Evolutionary conservation across 2,329 filamentous ascomycete species (phyloP), one percentile per base, ranked within the genome.

Genomic region (Trichoderma pleuroti): DNA sequence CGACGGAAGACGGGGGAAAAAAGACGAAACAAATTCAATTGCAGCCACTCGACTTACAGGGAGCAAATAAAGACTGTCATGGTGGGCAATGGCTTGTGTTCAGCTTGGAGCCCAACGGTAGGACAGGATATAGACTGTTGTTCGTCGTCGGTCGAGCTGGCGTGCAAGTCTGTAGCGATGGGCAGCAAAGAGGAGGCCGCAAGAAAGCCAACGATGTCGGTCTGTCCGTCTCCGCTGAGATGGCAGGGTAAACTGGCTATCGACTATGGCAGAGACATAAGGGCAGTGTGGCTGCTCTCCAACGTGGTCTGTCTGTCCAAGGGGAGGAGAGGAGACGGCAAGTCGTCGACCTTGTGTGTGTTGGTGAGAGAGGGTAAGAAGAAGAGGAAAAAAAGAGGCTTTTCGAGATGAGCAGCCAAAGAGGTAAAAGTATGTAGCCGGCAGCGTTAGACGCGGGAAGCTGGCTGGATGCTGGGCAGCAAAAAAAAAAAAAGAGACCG

Each of bases 41-140:
- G n/a, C 42, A 26, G 10, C 57, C 30, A 12, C 6, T 42, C n/a
- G 26, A 78, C 80, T 71, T 79, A 82, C 81, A 82, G 79, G 34
- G 81, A 82, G 73, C 79, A 81, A 68, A 82, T 76, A 72, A 82
- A 82, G 76, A 82, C 80, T 14, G 81, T 82, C 81, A 82, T 82
- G 69, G 61, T 81, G 78, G 74, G 70, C 68, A 70, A 70, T 36
- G 68, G 59, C 49, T 70, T 28, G 46, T 32, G 11, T n/a, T 42
- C 34, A 57, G 34, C 34, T 57, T 54, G 30, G 24, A 21, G 18
- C 12, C 39, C 8, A 61, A 61, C n/a, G 46, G n/a, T n/a, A 46
- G 32, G 54, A 26, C 24, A 36, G 42, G 0, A 1, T 30, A 42
- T 46, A 70, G 68, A 64, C 16, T 42, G 18, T 60, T 68, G 54